A percentile compares a stretch with the other conserved stretches of the same genome.
Conservation (phyloP, 805 yeast genomes). For the Brettanomyces sp. region DNA sequence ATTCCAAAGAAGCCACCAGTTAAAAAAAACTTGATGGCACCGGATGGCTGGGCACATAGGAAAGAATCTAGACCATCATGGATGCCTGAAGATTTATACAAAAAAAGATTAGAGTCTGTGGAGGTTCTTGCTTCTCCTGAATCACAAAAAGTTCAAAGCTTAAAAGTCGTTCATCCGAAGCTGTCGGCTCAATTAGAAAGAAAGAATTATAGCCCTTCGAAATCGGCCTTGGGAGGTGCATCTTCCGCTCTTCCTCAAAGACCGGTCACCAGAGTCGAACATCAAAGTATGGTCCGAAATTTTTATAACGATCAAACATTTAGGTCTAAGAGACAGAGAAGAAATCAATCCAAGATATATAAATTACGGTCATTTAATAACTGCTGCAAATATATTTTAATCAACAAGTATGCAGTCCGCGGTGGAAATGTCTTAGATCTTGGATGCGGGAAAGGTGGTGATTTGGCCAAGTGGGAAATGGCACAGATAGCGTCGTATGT, state of each 20-base stretch:
- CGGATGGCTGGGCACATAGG: no score
- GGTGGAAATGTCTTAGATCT: slow-evolving; percentile 64
- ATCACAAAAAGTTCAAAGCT: background rate
- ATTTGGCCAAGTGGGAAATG: slow-evolving; percentile 78
- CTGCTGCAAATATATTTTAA: slow-evolving; percentile 77
- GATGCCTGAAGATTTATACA: slow-evolving; percentile 24
- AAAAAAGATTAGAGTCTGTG: slow-evolving; percentile 14
- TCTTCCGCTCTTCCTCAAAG: background rate
- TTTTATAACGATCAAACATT: slow-evolving; percentile 84
- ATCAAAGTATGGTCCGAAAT: slow-evolving; percentile 59
- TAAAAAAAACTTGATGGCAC: background rate
- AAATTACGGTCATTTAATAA: slow-evolving; percentile 85
- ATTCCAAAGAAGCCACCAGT: background rate
- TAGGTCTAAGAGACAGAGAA: slow-evolving; percentile 47
- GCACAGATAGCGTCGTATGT: slow-evolving; percentile 67
- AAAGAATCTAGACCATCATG: slow-evolving; percentile 20
- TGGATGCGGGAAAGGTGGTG: slow-evolving; percentile 99
- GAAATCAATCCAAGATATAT: slow-evolving; percentile 76
- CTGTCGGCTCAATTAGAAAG: background rate
- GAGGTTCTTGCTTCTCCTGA: background rate
- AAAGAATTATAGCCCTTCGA: no score
- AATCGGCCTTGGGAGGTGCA: no score
- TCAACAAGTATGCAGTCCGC: slow-evolving; percentile 54
- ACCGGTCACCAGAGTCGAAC: slow-evolving; percentile 4
- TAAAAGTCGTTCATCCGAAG: background rate